Conservation (phyloP, 805 yeast genomes). For the Saturnispora gosingensis region DNA sequence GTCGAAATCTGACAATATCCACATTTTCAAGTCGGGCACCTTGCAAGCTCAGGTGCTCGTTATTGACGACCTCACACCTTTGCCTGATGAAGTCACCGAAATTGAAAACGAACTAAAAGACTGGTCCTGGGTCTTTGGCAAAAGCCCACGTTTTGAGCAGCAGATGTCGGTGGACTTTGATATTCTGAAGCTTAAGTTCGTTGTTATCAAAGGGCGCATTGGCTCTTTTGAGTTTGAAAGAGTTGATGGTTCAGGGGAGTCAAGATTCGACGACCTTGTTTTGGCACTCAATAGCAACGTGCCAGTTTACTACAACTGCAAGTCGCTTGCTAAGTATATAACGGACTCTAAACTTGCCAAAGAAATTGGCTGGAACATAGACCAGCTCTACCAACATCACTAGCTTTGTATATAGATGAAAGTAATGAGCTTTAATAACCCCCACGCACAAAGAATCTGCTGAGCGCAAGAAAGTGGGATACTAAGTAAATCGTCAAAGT, state of each 20-base stretch:
- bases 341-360: slow-evolving; percentile 9
- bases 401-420: slow-evolving; percentile 5
- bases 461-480: neutral
- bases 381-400: slow-evolving; percentile 15
- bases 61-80: slow-evolving; percentile 17
- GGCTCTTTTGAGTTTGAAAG: slow-evolving; percentile 10
- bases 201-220: slow-evolving; percentile 45
- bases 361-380: slow-evolving; percentile 24
- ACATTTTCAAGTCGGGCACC: slow-evolving; percentile 5
- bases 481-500: neutral
- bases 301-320: slow-evolving; percentile 17
- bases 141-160: slow-evolving; percentile 67
- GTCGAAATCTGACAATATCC: slow-evolving; percentile 9
- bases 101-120: slow-evolving; percentile 35
- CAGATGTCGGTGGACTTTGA: slow-evolving; percentile 35
- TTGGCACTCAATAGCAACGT: slow-evolving; percentile 6
- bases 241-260: slow-evolving; percentile 5
- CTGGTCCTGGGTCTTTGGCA: slow-evolving; percentile 72
- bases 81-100: slow-evolving; percentile 32
- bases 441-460: neutral
- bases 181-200: slow-evolving; percentile 22
- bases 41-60: slow-evolving; percentile 17
- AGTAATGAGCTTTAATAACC: neutral
- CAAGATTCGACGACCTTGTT: slow-evolving; percentile 11
- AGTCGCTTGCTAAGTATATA: slow-evolving; percentile 11